Evolutionary conservation across 495 filamentous ascomycete species (phyloP).

Genomic region (Hyaloscypha variabilis): DNA sequence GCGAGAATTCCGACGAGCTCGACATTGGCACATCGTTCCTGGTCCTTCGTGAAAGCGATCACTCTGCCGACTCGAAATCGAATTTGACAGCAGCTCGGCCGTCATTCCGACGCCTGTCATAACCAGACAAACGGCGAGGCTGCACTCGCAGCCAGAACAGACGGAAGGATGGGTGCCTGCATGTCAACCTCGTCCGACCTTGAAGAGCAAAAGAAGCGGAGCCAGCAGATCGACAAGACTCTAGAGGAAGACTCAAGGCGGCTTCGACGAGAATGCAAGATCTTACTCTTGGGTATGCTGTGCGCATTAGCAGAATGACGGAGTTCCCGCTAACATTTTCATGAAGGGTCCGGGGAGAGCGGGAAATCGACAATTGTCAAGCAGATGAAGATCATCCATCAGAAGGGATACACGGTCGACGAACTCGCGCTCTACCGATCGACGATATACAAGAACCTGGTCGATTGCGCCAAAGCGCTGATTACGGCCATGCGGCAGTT

Average conservation of each 20-base stretch:
- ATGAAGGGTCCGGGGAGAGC: conserved; percentile 90
- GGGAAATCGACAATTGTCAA: conserved; percentile 99
- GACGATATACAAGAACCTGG: conserved; percentile 95
- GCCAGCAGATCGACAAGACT: conserved; percentile 88
- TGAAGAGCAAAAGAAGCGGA: conserved; percentile 89
- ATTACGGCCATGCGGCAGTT: conserved; percentile 90
- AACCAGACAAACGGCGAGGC: conserved; percentile 22
- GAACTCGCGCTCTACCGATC: conserved; percentile 91
- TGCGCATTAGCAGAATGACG: background rate
- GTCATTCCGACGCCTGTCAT: conserved; percentile 3
- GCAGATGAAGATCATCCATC: conserved; percentile 99
- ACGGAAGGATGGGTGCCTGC: conserved; percentile 77
- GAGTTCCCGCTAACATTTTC: conserved; percentile 17
- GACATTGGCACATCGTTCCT: background rate
- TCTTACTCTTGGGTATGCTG: conserved; percentile 80
- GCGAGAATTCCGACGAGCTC: conserved; percentile 3
- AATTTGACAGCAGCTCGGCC: background rate
- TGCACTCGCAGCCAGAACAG: conserved; percentile 30
- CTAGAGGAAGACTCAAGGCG: conserved; percentile 91
- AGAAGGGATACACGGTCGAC: conserved; percentile 92
- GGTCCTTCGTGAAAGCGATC: background rate
- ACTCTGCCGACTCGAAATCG: background rate
- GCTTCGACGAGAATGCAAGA: conserved; percentile 97
- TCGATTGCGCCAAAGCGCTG: conserved; percentile 93
- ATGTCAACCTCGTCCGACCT: conserved; percentile 72